Evolutionary conservation across 2,329 filamentous ascomycete genomes (phyloP).

Genomic region (Trichoderma breve): DNA sequence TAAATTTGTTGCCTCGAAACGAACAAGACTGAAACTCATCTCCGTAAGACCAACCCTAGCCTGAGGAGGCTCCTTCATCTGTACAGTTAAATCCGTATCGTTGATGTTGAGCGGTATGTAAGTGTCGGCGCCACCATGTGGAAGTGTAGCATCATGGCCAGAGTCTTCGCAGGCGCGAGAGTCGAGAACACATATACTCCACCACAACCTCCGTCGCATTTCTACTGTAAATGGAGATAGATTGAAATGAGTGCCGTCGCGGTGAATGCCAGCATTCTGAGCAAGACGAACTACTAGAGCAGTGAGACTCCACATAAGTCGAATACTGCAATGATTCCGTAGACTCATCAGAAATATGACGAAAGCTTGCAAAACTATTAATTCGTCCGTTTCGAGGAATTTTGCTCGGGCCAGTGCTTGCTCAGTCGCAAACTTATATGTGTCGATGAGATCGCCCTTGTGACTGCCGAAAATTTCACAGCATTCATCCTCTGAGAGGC

Average conservation of each 20-base stretch:
- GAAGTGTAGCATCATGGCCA: neutral
- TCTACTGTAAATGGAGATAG: neutral
- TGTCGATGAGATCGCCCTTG: neutral
- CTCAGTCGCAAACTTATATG: neutral
- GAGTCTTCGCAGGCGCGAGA: conserved; percentile 1
- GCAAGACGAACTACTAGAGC: neutral
- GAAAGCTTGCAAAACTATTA: neutral
- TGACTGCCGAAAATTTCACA: neutral
- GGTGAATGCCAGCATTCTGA: neutral
- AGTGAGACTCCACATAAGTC: neutral
- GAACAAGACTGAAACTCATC: neutral
- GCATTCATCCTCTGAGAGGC: neutral
- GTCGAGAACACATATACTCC: neutral
- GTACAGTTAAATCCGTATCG: neutral
- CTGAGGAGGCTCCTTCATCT: neutral
- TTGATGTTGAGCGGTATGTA: neutral
- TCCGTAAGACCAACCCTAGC: neutral
- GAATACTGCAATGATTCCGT: neutral
- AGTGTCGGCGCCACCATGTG: neutral
- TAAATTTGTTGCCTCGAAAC: neutral
- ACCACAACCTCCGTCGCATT: neutral
- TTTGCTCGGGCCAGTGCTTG: neutral
- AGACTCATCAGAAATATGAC: neutral
- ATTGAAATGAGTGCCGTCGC: neutral
- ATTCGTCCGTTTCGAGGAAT: neutral